A percentile compares a stretch with the other conserved stretches of the same genome.
Evolutionary conservation across 2,329 filamentous ascomycete species (phyloP).

Genomic region (Cercospora nicotianae): DNA sequence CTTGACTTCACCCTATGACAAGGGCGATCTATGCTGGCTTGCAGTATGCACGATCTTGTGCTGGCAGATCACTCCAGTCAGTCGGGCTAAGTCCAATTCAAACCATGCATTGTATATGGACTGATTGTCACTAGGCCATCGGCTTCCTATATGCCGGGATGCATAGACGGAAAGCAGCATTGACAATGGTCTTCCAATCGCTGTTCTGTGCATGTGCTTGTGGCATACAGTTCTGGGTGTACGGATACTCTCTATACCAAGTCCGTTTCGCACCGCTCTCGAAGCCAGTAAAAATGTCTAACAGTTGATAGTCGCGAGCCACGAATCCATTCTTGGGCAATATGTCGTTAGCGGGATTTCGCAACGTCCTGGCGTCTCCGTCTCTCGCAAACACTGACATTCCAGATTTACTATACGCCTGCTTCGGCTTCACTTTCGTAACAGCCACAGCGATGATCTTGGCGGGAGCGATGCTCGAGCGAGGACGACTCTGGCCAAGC

Average conservation of each 20-base stretch:
- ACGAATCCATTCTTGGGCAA: conserved; percentile 60
- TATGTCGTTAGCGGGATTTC: conserved; percentile 61
- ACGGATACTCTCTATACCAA: conserved; percentile 4
- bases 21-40: conserved; percentile 63
- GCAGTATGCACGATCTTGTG: conserved; percentile 61
- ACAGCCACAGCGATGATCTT: conserved; percentile 63
- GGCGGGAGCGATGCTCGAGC: conserved; percentile 63
- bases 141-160: conserved; percentile 65
- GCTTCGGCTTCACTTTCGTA: conserved; percentile 56
- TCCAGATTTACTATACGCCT: conserved; percentile 64
- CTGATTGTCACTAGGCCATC: conserved; percentile 47
- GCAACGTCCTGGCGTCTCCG: conserved; percentile 60
- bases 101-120: no score
- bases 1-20: conserved; percentile 46
- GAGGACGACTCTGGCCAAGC: conserved; percentile 63
- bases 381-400: conserved; percentile 46
- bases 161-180: conserved; percentile 60
- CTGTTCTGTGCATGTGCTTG: conserved; percentile 54
- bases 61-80: conserved; percentile 61
- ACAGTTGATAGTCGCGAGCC: conserved; percentile 50
- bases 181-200: conserved; percentile 64
- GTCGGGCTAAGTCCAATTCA: not conserved
- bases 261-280: not conserved
- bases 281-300: conserved; percentile 33
- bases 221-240: conserved; percentile 1